Evolutionary conservation across 208 protist genomes (phyloP).

Genomic region (Leishmania amazonensis): DNA sequence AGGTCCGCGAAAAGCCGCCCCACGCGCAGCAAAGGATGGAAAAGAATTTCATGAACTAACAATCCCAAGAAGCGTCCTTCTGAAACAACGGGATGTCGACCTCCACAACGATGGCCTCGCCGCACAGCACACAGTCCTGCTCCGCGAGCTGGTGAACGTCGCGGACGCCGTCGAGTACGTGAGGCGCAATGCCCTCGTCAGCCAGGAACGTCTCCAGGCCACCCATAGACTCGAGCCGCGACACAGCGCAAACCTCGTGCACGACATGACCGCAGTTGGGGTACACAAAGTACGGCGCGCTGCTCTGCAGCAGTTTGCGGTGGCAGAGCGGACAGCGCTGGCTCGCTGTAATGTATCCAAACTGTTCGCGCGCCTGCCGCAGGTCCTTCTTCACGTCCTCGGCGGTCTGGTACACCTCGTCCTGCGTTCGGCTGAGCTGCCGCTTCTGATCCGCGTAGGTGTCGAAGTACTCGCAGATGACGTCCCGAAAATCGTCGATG

Average conservation of each 20-base stretch:
- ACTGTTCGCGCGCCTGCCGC: constrained; percentile 69
- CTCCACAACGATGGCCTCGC: constrained; percentile 74
- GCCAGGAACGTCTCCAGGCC: constrained; percentile 69
- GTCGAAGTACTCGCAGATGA: constrained; percentile 92
- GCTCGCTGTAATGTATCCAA: constrained; percentile 79
- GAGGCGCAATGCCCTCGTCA: constrained; percentile 63
- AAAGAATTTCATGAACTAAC: constrained; percentile 5
- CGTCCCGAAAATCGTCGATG: constrained; percentile 95
- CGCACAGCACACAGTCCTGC: constrained; percentile 82
- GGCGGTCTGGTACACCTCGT: constrained; percentile 87
- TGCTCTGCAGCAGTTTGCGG: constrained; percentile 39
- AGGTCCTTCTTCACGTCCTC: constrained; percentile 93
- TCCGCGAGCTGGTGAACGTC: constrained; percentile 54
- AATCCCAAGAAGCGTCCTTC: constrained; percentile 44
- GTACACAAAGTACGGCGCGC: constrained; percentile 73
- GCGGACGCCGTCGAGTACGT: constrained; percentile 53
- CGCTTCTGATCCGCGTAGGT: constrained; percentile 88
- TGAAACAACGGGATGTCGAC: constrained; percentile 63
- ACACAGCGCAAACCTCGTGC: constrained; percentile 71
- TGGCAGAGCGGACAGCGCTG: constrained; percentile 92
- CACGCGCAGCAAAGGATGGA: no score
- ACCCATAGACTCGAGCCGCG: constrained; percentile 51
- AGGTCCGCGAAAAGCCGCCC: no score
- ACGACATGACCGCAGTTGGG: constrained; percentile 82
- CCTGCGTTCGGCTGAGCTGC: constrained; percentile 82